These are phyloP conservation scores for Populus tomentosa DNA, from an alignment of 441 rosid species.

Conservation along the genomic window DNA sequence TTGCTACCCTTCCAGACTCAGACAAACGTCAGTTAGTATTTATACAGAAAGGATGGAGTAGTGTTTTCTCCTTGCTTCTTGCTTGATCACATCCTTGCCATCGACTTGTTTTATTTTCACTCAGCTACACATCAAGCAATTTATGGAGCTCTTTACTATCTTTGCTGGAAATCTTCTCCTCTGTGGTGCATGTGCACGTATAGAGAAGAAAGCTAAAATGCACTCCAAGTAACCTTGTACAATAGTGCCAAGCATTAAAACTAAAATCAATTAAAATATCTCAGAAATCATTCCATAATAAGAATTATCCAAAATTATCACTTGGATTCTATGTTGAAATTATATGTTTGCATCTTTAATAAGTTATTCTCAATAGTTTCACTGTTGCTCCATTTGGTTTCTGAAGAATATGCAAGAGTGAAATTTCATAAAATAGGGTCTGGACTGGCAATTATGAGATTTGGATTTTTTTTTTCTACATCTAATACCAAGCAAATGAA, in stretches of 20 bases:
- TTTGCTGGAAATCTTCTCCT: neutral
- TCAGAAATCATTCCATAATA: neutral
- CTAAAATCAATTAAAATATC: neutral
- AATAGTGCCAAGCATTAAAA: neutral
- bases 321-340: neutral
- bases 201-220: neutral
- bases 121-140: neutral
- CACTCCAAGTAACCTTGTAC: neutral
- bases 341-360: neutral
- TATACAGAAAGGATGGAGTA: neutral
- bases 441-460: neutral
- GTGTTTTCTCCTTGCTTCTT: neutral
- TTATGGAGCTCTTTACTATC: neutral
- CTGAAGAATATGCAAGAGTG: neutral
- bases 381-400: neutral
- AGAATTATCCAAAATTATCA: neutral
- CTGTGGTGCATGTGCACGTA: neutral
- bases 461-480: neutral
- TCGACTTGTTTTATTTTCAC: neutral
- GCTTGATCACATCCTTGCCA: neutral
- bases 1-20: neutral
- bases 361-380: neutral
- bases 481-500: slow-evolving; percentile 4
- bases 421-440: neutral
- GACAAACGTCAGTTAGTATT: neutral